Percentiles rank a stretch among this genome's conserved stretches.
phyloP scores from a whole-genome alignment of 1,284 basidiomycete species.

The Ceratobasidium sp. region DNA sequence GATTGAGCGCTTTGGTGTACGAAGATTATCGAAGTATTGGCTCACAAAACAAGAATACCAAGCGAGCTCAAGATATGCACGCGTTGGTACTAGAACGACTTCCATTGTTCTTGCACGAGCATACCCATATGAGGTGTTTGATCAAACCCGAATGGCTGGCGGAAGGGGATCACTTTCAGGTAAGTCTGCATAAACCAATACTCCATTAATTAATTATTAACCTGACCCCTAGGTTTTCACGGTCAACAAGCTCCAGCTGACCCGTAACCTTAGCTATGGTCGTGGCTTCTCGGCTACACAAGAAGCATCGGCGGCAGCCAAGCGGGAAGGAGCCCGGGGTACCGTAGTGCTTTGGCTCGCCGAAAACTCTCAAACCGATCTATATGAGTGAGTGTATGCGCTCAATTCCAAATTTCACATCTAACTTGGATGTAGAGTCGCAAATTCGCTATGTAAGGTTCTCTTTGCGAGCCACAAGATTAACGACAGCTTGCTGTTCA shows the following conservation, averaged over 20 bases:
- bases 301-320: conserved; percentile 82
- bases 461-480: conserved; percentile 80
- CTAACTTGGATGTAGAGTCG: conserved; percentile 66
- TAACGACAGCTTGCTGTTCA: conserved; percentile 88
- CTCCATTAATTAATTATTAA: not conserved
- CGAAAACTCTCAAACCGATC: conserved; percentile 80
- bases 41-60: conserved; percentile 65
- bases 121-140: conserved; percentile 76
- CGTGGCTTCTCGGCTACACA: conserved; percentile 57
- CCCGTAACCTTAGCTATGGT: conserved; percentile 63
- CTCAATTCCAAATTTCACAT: not conserved
- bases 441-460: conserved; percentile 80
- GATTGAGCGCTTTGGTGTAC: conserved; percentile 77
- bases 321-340: conserved; percentile 65
- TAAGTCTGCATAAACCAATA: conserved; percentile 47
- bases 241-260: conserved; percentile 50
- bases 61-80: conserved; percentile 64
- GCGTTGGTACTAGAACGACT: conserved; percentile 85
- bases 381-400: conserved; percentile 81
- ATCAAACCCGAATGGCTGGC: conserved; percentile 82
- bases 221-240: not conserved
- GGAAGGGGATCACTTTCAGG: conserved; percentile 71
- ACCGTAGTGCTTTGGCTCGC: conserved; percentile 84
- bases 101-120: conserved; percentile 92
- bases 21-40: conserved; percentile 76